Percentiles rank a stretch among this genome's conserved stretches.
Evolutionary conservation across 176 grass and related monocot species (phyloP).

Genomic region (Oryza australiensis): DNA sequence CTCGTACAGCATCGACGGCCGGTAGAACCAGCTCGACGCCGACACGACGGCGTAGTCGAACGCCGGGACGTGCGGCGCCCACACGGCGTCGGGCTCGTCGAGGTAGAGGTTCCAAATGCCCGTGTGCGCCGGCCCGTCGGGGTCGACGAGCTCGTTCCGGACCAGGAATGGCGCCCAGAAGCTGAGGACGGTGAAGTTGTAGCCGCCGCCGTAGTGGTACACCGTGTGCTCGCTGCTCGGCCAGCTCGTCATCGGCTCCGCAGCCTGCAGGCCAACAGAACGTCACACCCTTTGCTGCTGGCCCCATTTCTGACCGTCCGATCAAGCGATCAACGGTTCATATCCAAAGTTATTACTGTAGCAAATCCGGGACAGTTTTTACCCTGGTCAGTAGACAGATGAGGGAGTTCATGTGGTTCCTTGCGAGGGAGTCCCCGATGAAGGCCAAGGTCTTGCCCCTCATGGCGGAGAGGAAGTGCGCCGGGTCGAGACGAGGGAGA

Average conservation of each 20-base stretch:
- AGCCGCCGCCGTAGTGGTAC: neutral
- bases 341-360: neutral
- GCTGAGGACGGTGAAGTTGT: constrained; percentile 52
- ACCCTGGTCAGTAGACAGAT: constrained; percentile 65
- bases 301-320: neutral
- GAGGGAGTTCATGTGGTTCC: constrained; percentile 70
- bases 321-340: neutral
- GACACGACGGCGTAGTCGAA: constrained; percentile 66
- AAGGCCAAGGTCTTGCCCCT: constrained; percentile 54
- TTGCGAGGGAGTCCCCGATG: constrained; percentile 67
- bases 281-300: neutral
- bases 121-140: constrained; percentile 25
- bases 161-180: constrained; percentile 61
- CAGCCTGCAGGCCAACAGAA: neutral
- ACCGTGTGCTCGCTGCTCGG: neutral
- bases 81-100: constrained; percentile 49
- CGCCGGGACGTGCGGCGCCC: constrained; percentile 17
- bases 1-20: constrained; percentile 51
- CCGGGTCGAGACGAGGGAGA: constrained; percentile 50
- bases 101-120: constrained; percentile 53
- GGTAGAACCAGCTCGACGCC: constrained; percentile 63
- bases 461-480: constrained; percentile 41
- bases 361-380: neutral
- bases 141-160: constrained; percentile 1
- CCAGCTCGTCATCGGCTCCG: constrained; percentile 6